Evolutionary conservation across 306 rosid species (phyloP).

Genomic region (Crataegus laevigata): DNA sequence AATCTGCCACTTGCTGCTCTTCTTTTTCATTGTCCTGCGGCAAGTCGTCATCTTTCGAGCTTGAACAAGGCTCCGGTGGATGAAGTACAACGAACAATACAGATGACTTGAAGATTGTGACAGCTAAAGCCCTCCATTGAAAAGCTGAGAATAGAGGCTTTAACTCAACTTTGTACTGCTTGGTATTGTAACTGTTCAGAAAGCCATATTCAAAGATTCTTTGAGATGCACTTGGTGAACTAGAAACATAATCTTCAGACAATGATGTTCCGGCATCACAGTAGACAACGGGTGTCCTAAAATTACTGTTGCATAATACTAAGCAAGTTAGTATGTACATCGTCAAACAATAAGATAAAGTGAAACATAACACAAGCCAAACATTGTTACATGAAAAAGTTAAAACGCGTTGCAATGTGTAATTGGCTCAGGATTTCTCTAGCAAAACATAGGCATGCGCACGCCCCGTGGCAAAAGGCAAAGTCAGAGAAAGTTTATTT

Average conservation of each 20-base stretch:
- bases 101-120: slow-evolving; percentile 61
- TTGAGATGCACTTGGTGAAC: slow-evolving; percentile 26
- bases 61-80: slow-evolving; percentile 52
- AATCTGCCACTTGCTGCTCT: slow-evolving; percentile 18
- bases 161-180: slow-evolving; percentile 48
- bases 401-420: too few species aligned
- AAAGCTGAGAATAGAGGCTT: slow-evolving; percentile 77
- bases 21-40: slow-evolving; percentile 30
- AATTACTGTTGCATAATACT: slow-evolving; percentile 32
- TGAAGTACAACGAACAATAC: slow-evolving; percentile 65
- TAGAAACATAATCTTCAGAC: slow-evolving; percentile 42
- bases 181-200: slow-evolving; percentile 32
- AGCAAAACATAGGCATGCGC: too few species aligned
- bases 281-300: slow-evolving; percentile 51
- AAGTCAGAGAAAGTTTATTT: not conserved
- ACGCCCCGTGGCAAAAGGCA: not conserved
- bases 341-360: not conserved
- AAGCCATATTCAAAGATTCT: slow-evolving; percentile 44
- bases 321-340: slow-evolving; percentile 17
- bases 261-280: slow-evolving; percentile 64
- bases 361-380: not conserved
- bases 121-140: slow-evolving; percentile 36
- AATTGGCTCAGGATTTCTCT: too few species aligned
- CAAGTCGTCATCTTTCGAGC: slow-evolving; percentile 61
- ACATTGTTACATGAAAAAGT: too few species aligned